These are phyloP conservation scores for Penstemon davidsonii DNA, from an alignment of 257 asterid genomes.

Conservation along the genomic window DNA sequence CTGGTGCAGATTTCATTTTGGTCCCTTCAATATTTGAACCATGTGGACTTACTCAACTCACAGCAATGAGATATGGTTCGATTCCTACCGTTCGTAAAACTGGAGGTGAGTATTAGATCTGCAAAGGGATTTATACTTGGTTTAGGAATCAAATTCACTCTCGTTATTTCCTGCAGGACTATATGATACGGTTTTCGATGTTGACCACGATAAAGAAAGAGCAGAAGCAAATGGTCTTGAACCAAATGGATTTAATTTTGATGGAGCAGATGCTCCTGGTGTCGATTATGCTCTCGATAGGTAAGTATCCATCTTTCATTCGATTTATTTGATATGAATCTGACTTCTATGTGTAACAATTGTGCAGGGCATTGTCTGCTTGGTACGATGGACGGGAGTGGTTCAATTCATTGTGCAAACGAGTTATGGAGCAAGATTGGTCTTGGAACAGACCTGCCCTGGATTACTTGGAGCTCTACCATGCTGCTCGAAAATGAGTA, in stretches of 20 bases:
- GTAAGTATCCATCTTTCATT: constrained; percentile 34
- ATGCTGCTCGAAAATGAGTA: constrained; percentile 73
- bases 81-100: constrained; percentile 97
- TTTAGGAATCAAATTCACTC: background rate
- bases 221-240: constrained; percentile 75
- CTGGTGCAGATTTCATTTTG: constrained; percentile 92
- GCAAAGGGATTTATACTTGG: background rate
- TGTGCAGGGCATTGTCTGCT: constrained; percentile 74
- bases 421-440: constrained; percentile 99
- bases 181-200: constrained; percentile 92
- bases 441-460: constrained; percentile 99
- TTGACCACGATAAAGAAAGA: constrained; percentile 84
- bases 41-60: constrained; percentile 98
- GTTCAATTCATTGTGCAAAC: constrained; percentile 75
- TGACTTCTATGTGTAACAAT: background rate
- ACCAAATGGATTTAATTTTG: constrained; percentile 93
- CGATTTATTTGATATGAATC: background rate
- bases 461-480: constrained; percentile 97
- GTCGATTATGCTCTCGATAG: constrained; percentile 96
- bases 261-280: constrained; percentile 94
- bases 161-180: constrained; percentile 54
- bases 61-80: constrained; percentile 97
- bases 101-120: constrained; percentile 60
- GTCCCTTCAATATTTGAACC: constrained; percentile 99
- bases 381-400: constrained; percentile 87